These are phyloP conservation scores for Fragaria iinumae DNA, from an alignment of 306 rosid species.

Conservation along the genomic window DNA sequence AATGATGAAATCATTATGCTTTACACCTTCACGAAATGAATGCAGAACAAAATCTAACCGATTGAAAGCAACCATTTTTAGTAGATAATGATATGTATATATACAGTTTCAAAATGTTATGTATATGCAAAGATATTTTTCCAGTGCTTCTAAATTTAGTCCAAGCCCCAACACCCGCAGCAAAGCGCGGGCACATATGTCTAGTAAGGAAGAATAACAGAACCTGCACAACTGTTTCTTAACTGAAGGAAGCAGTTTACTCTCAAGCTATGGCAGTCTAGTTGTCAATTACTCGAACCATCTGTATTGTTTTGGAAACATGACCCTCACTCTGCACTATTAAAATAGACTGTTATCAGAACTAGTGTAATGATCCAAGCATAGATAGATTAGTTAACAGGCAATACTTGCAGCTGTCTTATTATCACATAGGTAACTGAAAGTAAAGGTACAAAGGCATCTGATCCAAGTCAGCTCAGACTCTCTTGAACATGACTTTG, in stretches of 20 bases:
- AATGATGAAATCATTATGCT: too few species aligned
- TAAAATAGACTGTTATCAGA: neutral
- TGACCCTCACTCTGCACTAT: neutral
- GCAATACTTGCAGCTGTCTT: neutral
- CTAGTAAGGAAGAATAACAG: neutral
- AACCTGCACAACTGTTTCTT: neutral
- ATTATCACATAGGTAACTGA: neutral
- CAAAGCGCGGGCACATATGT: too few species aligned
- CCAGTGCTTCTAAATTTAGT: too few species aligned
- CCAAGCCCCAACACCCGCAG: too few species aligned
- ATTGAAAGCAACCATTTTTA: too few species aligned
- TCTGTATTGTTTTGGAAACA: neutral
- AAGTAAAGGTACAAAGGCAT: neutral
- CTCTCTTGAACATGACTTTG: constrained; percentile 39
- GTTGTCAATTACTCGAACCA: neutral
- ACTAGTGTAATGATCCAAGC: neutral
- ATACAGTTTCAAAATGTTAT: too few species aligned
- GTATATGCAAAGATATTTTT: too few species aligned
- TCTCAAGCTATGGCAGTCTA: neutral
- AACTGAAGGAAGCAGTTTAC: neutral
- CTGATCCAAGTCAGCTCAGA: neutral
- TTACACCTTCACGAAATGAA: too few species aligned
- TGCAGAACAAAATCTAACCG: too few species aligned
- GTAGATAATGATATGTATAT: too few species aligned
- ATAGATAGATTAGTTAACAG: neutral